Conservation (phyloP, 2,329 filamentous ascomycete genomes). For the Colletotrichum endophyticum region DNA sequence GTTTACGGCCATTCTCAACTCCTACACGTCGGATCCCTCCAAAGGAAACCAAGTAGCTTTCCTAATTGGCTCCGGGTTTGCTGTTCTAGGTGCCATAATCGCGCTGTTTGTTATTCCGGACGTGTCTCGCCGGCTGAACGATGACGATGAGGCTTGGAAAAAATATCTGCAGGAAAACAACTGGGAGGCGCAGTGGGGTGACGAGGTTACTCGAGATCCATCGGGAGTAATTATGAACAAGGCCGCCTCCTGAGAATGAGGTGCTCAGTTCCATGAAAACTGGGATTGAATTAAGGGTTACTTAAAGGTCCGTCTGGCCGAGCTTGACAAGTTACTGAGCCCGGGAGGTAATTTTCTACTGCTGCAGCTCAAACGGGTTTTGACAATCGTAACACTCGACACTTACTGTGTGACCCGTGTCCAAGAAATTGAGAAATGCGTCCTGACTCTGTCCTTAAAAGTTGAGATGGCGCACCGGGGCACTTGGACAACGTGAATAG, state of each 20-base stretch:
- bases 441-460: neutral
- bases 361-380: neutral
- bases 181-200: slow-evolving; percentile 32
- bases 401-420: neutral
- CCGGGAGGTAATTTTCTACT: neutral
- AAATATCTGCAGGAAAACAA: slow-evolving; percentile 30
- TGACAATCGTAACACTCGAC: neutral
- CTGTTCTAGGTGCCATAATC: slow-evolving; percentile 47
- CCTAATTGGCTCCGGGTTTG: slow-evolving; percentile 55
- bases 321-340: neutral
- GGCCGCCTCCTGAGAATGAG: neutral
- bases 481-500: neutral
- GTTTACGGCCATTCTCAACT: slow-evolving; percentile 54
- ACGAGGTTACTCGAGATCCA: slow-evolving; percentile 29
- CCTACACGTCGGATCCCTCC: slow-evolving; percentile 39
- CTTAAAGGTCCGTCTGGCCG: neutral
- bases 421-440: neutral
- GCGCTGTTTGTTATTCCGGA: slow-evolving; percentile 49
- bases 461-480: neutral
- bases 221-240: slow-evolving; percentile 3
- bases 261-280: neutral
- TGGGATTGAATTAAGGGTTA: neutral
- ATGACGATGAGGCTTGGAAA: slow-evolving; percentile 34
- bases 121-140: slow-evolving; percentile 28
- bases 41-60: slow-evolving; percentile 55